Base-by-base conservation (phyloP, 2,329 filamentous ascomycete species). In the Colletotrichum cereale region DNA sequence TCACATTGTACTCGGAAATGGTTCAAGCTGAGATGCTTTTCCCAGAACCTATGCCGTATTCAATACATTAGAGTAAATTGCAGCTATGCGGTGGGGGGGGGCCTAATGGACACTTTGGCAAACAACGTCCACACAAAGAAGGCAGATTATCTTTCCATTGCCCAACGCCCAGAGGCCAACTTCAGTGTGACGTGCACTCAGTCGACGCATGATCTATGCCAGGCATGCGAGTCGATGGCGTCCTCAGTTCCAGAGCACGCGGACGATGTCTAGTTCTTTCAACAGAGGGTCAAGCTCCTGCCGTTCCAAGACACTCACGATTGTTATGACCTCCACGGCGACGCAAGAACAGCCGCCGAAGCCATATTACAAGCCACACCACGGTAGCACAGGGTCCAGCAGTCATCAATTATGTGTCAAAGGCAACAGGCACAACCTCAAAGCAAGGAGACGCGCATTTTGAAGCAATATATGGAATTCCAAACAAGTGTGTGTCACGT, bases 401-500 rank as follows among this genome's bases (percentile, higher is more conserved):
- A 21, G 10, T 38, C 5, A 56, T 16, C 31, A 16, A 24, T 5
- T 1, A 56, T 56, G 11, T 6, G 21, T 36, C 12, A 16, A n/a
- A 55, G 31, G 31, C 12, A 24, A 5, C 31, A 5, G 5, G 12
- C n/a, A 14, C n/a, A 56, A 18, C 21, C 36, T 16, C 18, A 2
- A 14, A 24, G 2, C 11, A 29, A 18, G 38, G 11, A 34, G 36
- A 53, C 26, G 0, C 2, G 8, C 11, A n/a, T 34, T 10, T 26
- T 21, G 10, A 53, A 18, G 21, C 34, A 62, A 40, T 24, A 18
- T 42, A 50, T 36, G 4, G 7, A 34, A 29, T 11, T 24, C 6
- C 2, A 11, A 12, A 24, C 5, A 24, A 34, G 29, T n/a, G 34
- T 52, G 62, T 34, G 36, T 68, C 57, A 58, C 57, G 24, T 71